These are phyloP conservation scores for Mycena crocata DNA, from an alignment of 768 basidiomycete genomes.

Conservation along the genomic window DNA sequence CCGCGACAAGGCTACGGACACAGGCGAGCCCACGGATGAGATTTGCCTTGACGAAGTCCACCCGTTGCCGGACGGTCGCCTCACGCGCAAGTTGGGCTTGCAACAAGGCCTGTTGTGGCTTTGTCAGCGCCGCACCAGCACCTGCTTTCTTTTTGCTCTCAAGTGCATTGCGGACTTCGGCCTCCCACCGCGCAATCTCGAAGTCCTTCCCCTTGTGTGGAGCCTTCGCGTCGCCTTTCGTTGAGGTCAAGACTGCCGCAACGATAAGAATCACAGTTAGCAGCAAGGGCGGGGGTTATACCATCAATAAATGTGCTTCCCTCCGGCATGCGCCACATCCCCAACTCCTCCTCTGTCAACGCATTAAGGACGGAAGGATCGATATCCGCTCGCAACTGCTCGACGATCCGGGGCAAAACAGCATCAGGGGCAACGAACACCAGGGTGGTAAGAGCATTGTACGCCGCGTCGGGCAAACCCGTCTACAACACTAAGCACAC, in stretches of 20 bases:
- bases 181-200: slow-evolving; percentile 95
- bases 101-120: slow-evolving; percentile 87
- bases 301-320: slow-evolving; percentile 54
- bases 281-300: slow-evolving; percentile 1
- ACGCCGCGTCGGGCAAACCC: slow-evolving; percentile 75
- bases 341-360: slow-evolving; percentile 79
- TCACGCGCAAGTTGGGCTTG: slow-evolving; percentile 89
- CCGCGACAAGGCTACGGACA: slow-evolving; percentile 70
- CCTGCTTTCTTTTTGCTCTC: slow-evolving; percentile 76
- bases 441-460: slow-evolving; percentile 79
- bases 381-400: slow-evolving; percentile 76
- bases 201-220: slow-evolving; percentile 85
- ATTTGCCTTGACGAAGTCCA: slow-evolving; percentile 62
- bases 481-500: slow-evolving; percentile 45
- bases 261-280: neutral
- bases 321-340: slow-evolving; percentile 90
- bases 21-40: slow-evolving; percentile 78
- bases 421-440: slow-evolving; percentile 81
- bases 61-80: slow-evolving; percentile 68
- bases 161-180: slow-evolving; percentile 87
- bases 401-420: slow-evolving; percentile 77
- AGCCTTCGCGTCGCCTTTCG: slow-evolving; percentile 61
- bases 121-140: slow-evolving; percentile 67
- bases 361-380: slow-evolving; percentile 65
- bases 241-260: slow-evolving; percentile 68